phyloP scores from a whole-genome alignment of 2,329 filamentous ascomycete species.

The Balansia obtecta region DNA sequence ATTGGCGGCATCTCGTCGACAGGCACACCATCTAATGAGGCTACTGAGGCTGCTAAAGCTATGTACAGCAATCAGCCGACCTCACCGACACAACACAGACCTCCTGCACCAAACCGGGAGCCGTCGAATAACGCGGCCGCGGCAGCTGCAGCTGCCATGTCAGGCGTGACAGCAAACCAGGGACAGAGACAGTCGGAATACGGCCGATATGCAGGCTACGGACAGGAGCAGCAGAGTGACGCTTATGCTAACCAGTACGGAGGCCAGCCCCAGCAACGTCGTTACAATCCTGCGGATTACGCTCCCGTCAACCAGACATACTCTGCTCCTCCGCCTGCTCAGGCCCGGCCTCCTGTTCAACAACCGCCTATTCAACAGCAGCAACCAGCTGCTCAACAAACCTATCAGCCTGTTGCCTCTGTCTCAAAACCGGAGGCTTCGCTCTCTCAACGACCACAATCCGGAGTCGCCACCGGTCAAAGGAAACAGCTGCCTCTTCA shows the following conservation, averaged over 20 bases:
- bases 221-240: conserved; percentile 23
- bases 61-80: conserved; percentile 46
- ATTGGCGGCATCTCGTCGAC: conserved; percentile 15
- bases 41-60: conserved; percentile 50
- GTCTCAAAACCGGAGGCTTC: conserved; percentile 28
- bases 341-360: conserved; percentile 18
- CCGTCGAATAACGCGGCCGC: conserved; percentile 44
- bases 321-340: conserved; percentile 17
- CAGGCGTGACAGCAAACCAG: conserved; percentile 25
- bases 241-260: conserved; percentile 23
- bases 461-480: conserved; percentile 19
- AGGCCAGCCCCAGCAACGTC: conserved; percentile 31
- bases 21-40: conserved; percentile 24
- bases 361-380: conserved; percentile 19
- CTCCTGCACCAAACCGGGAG: conserved; percentile 37
- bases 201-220: conserved; percentile 21
- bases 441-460: conserved; percentile 18
- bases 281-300: conserved; percentile 71
- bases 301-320: conserved; percentile 44
- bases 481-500: conserved; percentile 57
- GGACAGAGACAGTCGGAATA: conserved; percentile 24
- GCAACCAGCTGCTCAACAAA: conserved; percentile 21
- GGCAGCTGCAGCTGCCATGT: conserved; percentile 48
- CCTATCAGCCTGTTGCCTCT: conserved; percentile 20
- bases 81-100: conserved; percentile 37